Evolutionary conservation across 129 eudicot species (phyloP), one percentile per base, ranked within the genome.

Genomic region (Scalesia atractyloides): DNA sequence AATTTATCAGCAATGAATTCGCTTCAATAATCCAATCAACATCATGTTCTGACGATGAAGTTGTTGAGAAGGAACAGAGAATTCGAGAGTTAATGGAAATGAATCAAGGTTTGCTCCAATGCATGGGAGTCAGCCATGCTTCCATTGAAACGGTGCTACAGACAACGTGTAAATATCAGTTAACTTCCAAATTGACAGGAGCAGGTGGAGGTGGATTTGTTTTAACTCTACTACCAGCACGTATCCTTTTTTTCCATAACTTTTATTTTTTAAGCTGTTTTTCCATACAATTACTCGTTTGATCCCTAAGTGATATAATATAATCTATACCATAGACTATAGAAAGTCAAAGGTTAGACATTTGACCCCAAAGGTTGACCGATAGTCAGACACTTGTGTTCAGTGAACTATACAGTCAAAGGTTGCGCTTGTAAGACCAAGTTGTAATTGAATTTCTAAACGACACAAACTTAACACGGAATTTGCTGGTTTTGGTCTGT

Each of bases 191-290:
- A 67, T 76, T 95, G 72, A 95, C 99, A 13, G 99, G 99, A 80
- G 99, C 99, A 60, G 99, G 99, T 65, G 99, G 99, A 16, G 99
- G 99, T 64, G 99, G 99, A 79, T 95, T 97, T 56, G 99, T 95
- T 77, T 74, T 95, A 74, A 95, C 99, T 66, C 83, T 95, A 16
- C 68, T 95, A 49, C 99, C 97, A n/a, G 72, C 89, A 58, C 59
- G 97, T 94, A 94, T 94, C 97, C 97, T 70, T 85, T 64, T 50
- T 60, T 53, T 68, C n/a, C n/a, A n/a, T n/a, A n/a, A 7, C 37
- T 41, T 39, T 84, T 13, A 65, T 58, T 11, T 48, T 66, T 66
- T 11, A 5, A 43, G n/a, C 18, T 59, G 8, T 59, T 15, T 59
- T 59, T 26, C 65, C 13, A 24, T 30, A 57, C 11, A 59, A 2